Evolutionary conservation across 1,284 basidiomycete genomes (phyloP).

Genomic region (Microbotryomycetes sp.): DNA sequence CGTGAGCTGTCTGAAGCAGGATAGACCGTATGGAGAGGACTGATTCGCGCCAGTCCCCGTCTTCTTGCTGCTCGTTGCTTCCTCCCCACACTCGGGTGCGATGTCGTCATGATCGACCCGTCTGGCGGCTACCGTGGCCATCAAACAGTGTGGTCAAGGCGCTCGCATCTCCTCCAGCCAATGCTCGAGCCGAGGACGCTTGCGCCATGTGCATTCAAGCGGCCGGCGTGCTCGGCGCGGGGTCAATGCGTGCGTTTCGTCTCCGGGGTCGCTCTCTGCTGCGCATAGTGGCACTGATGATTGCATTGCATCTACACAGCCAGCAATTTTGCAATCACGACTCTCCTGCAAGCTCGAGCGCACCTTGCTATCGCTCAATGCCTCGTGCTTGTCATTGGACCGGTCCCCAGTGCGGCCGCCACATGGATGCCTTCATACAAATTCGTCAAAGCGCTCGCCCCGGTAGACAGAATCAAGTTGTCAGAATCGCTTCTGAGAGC

Average conservation of each 20-base stretch:
- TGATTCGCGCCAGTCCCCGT: too few relatives aligned
- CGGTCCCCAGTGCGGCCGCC: too few relatives aligned
- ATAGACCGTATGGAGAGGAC: too few relatives aligned
- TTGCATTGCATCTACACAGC: constrained; percentile 2
- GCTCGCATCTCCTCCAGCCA: not conserved
- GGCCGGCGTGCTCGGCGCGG: constrained; percentile 7
- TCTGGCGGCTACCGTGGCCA: not conserved
- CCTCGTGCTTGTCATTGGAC: not conserved
- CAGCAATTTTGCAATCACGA: constrained; percentile 2
- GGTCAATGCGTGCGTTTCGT: constrained; percentile 15
- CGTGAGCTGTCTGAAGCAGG: not conserved
- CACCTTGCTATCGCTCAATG: constrained; percentile 1
- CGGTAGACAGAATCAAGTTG: not conserved
- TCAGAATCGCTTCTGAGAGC: constrained; percentile 24
- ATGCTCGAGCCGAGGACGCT: not conserved
- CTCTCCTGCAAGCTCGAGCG: constrained; percentile 1
- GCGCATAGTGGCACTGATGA: not conserved
- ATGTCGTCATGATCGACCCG: not conserved
- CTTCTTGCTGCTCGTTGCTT: not conserved
- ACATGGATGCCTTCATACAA: not conserved
- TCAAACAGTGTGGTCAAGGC: constrained; percentile 4
- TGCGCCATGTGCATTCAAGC: constrained; percentile 3
- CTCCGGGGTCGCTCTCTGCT: too few relatives aligned
- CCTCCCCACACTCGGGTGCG: not conserved
- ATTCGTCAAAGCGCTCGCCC: not conserved